Evolutionary conservation across 2,329 filamentous ascomycete species (phyloP).

Genomic region (Neonectria hederae): DNA sequence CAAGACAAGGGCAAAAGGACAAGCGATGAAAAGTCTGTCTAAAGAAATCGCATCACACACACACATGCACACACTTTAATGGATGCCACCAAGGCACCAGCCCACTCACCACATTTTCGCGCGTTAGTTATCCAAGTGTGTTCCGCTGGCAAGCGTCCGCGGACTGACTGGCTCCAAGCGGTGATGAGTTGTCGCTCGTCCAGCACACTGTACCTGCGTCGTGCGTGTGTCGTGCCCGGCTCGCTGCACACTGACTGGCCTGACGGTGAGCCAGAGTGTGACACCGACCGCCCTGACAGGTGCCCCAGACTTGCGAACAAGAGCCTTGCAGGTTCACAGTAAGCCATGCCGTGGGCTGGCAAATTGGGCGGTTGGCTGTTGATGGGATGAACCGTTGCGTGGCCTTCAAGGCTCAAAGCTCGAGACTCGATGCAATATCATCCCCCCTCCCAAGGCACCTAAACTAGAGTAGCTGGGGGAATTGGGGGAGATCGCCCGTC

Average conservation of each 20-base stretch:
- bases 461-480: not conserved
- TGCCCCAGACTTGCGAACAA: not conserved
- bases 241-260: constrained; percentile 2
- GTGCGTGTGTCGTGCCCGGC: constrained; percentile 8
- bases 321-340: not conserved
- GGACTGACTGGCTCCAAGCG: not conserved
- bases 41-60: constrained; percentile 7
- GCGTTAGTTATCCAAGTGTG: not conserved
- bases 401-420: not conserved
- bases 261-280: not conserved
- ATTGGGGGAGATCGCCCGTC: not conserved
- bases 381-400: constrained; percentile 20
- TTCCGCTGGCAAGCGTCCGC: constrained; percentile 10
- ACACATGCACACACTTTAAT: constrained; percentile 27
- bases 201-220: constrained; percentile 18
- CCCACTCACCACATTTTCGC: constrained; percentile 2
- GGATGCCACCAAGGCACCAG: constrained; percentile 2
- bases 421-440: constrained; percentile 2
- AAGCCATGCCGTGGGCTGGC: not conserved
- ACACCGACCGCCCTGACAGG: not conserved
- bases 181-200: constrained; percentile 36
- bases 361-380: not conserved
- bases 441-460: no score
- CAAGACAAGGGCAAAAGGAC: constrained; percentile 14
- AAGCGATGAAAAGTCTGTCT: constrained; percentile 2